Evolutionary conservation across 1,139 yeast genomes (phyloP), one percentile per base, ranked within the genome.

Genomic region (Pichia sp.): DNA sequence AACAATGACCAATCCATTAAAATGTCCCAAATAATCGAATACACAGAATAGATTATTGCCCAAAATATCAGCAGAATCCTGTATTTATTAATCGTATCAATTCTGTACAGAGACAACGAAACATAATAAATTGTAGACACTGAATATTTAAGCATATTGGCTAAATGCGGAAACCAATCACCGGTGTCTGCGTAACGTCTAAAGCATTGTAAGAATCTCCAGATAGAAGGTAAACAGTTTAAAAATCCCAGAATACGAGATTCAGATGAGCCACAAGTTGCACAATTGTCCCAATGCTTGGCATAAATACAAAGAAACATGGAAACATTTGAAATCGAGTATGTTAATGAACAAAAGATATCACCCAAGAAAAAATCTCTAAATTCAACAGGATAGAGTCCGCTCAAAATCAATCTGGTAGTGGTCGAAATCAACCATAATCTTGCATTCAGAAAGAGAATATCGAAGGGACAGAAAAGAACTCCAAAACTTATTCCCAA

Each of bases 161-260:
- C 92, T 49, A 92, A 66, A 71, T 92, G 99, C 1, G 99, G 99
- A 60, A 92, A 94, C 85, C 90, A 82, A 58, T 90, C 96, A 1
- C 95, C 92, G 0, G 97, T 84, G 59, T 92, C 99, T 42, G 81
- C 77, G 61, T 75, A 92, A 74, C 99, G 95, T 55, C 99, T 71
- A 32, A 83, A 62, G 64, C 98, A 92, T 62, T 92, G 99, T 45
- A 90, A 61, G 44, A 85, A 77, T 66, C 99, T 84, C 87, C 95
- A 87, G 39, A 87, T 75, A 50, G 88, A 84, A 0, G 99, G 98
- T 29, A 92, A 62, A 3, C 95, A 72, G 37, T 87, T 73, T 54
- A 90, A 72, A 53, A 90, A 85, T 3, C 97, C 98, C 77, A 90
- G 75, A 11, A 77, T 54, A 47, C 84, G 73, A 2, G 96, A 87